Evolutionary conservation across 2,329 filamentous ascomycete species (phyloP).

Genomic region (Fusarium chuoi): DNA sequence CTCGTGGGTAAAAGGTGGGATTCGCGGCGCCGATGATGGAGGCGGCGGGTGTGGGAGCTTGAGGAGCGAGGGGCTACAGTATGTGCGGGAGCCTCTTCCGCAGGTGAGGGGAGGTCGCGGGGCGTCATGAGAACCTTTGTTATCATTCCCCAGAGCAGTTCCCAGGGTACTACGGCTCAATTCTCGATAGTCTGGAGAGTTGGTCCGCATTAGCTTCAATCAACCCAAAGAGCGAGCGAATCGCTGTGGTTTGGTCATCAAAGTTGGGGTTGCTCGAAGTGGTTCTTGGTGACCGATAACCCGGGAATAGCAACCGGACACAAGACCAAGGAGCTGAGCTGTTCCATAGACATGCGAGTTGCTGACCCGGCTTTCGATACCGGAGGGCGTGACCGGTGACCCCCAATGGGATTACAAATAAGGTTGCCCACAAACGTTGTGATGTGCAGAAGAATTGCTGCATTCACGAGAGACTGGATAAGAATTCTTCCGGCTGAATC

Average conservation of each 20-base stretch:
- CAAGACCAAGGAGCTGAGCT: slow-evolving; percentile 5
- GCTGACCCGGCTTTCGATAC: slow-evolving; percentile 24
- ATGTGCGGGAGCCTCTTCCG: slow-evolving; percentile 16
- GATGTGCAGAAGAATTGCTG: slow-evolving; percentile 25
- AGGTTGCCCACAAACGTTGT: slow-evolving; percentile 8
- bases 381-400: slow-evolving; percentile 21
- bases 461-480: slow-evolving; percentile 24
- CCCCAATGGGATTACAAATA: slow-evolving; percentile 35
- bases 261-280: slow-evolving; percentile 11
- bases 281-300: slow-evolving; percentile 11
- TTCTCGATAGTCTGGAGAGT: slow-evolving; percentile 23
- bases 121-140: slow-evolving; percentile 12
- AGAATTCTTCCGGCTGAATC: slow-evolving; percentile 34
- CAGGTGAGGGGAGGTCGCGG: background rate
- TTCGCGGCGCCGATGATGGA: slow-evolving; percentile 25
- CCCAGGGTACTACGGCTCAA: slow-evolving; percentile 8
- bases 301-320: slow-evolving; percentile 26
- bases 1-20: slow-evolving; percentile 23
- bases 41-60: slow-evolving; percentile 22
- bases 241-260: slow-evolving; percentile 20
- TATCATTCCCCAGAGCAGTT: slow-evolving; percentile 15
- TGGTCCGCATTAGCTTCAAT: slow-evolving; percentile 20
- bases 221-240: slow-evolving; percentile 20
- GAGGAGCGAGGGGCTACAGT: background rate
- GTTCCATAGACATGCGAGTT: slow-evolving; percentile 11